phyloP scores from a whole-genome alignment of 345 rosid genomes.

The Eucalyptus guilfoylei region DNA sequence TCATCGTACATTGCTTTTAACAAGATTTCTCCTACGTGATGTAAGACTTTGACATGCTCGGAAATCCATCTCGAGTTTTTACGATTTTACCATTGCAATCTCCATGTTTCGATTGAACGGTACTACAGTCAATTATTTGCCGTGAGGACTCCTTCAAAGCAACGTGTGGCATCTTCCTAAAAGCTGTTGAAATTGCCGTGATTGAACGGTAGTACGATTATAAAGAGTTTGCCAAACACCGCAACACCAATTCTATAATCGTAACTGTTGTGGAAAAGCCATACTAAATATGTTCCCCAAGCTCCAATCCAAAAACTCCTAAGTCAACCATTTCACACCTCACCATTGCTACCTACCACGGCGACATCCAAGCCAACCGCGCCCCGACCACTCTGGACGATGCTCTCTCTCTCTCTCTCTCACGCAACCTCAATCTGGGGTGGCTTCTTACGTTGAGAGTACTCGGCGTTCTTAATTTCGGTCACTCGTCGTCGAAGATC shows the following conservation, averaged over 20 bases:
- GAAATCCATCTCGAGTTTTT: too few species aligned
- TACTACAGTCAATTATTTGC: too few species aligned
- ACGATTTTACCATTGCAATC: not conserved
- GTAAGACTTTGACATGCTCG: not conserved
- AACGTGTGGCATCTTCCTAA: not conserved
- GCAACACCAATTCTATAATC: too few species aligned
- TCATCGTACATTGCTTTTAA: not conserved
- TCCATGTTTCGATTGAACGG: not conserved
- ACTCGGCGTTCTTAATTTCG: not conserved
- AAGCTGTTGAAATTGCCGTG: not conserved
- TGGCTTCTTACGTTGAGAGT: not conserved
- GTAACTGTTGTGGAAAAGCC: not conserved
- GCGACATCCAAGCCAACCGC: not conserved
- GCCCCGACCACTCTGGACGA: rapidly evolving
- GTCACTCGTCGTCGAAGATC: rapidly evolving
- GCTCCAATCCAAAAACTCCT: not conserved
- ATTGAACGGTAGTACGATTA: not conserved
- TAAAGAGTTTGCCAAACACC: not conserved
- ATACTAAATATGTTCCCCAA: not conserved
- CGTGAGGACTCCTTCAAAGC: not conserved
- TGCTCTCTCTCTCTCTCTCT: not conserved
- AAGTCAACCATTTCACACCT: not conserved
- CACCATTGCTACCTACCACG: not conserved
- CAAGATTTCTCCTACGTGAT: not conserved
- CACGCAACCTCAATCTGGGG: not conserved